Evolutionary conservation across 352 stramenopile species (phyloP), one percentile per base, ranked within the genome.

Genomic region (Thalassiosira livingstoniorum): DNA sequence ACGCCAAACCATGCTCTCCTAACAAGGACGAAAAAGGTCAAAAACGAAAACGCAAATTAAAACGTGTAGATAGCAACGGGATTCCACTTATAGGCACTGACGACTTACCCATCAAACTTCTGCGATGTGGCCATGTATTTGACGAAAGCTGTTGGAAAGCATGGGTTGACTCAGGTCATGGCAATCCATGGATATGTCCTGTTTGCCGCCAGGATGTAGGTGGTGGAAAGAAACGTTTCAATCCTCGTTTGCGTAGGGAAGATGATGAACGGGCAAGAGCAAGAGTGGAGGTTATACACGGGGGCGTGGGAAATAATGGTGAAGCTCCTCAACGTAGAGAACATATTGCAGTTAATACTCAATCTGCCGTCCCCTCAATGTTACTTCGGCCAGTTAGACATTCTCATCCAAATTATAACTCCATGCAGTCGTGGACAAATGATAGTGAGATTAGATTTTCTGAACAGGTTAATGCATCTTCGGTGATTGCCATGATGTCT

Each of bases 121-220:
- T 94, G 23, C 85, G 90, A 61, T 94, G 90, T 75, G 90, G 90
- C n/a, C 90, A 94, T 63, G 89, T 94, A 27, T 94, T 94, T 84
- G 90, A 91, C 72, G 77, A 89, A 45, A 87, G 82, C 1, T 94
- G 90, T 72, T 94, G 90, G 90, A 90, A 82, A 75, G 75, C 57
- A 15, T 93, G 86, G 87, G 78, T 92, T 2, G 80, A 91, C 70
- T 89, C 78, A 21, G 86, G 88, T 42, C 70, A 87, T 31, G 80
- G 80, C 65, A 87, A 87, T 74, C 51, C 67, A 2, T 77, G 64
- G 63, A 62, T 81, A 23, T 85, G 78, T 32, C 78, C 78, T 10
- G 86, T 94, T 4, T 94, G 89, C 78, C 83, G 87, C 23, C 85
- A 92, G 75, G 83, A 92, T 81, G 75, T 92, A 15, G 86, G 87